These are phyloP conservation scores for Penicillium sp. DNA, from an alignment of 2,329 filamentous ascomycete species.

Conservation along the genomic window DNA sequence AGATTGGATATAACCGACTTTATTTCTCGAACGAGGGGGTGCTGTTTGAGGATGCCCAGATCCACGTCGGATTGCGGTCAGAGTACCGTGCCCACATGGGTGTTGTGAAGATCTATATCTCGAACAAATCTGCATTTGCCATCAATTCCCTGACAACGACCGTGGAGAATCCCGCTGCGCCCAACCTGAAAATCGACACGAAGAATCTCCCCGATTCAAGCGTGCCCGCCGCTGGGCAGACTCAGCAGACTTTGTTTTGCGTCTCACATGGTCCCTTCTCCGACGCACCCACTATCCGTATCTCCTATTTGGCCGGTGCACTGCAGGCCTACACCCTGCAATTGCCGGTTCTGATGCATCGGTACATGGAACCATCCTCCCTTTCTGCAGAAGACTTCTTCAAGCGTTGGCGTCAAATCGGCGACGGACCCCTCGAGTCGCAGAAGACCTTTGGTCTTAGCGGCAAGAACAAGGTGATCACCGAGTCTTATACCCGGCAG, in stretches of 20 bases:
- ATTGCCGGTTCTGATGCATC: conserved; percentile 80
- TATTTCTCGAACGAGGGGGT: conserved; percentile 77
- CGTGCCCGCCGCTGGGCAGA: conserved; percentile 67
- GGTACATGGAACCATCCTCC: conserved; percentile 93
- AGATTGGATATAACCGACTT: conserved; percentile 77
- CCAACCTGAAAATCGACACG: conserved; percentile 74
- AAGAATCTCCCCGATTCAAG: conserved; percentile 83
- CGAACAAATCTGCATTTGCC: conserved; percentile 79
- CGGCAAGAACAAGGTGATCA: conserved; percentile 58
- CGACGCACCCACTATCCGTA: conserved; percentile 81
- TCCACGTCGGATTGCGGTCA: conserved; percentile 85
- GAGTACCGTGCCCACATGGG: conserved; percentile 96
- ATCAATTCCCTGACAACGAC: conserved; percentile 93
- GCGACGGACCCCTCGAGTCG: conserved; percentile 75
- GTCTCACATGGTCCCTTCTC: conserved; percentile 76
- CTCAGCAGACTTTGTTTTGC: conserved; percentile 92
- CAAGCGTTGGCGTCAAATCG: conserved; percentile 98
- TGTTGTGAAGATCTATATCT: conserved; percentile 91
- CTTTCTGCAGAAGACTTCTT: conserved; percentile 91
- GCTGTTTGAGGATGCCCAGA: conserved; percentile 88
- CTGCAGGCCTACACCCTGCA: conserved; percentile 88
- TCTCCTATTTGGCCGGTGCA: conserved; percentile 90
- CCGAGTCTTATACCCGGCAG: conserved; percentile 62
- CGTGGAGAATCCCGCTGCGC: conserved; percentile 61
- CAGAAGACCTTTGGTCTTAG: conserved; percentile 75